Base-by-base conservation (phyloP, 805 yeast species). In the Yamadazyma philogaea region DNA sequence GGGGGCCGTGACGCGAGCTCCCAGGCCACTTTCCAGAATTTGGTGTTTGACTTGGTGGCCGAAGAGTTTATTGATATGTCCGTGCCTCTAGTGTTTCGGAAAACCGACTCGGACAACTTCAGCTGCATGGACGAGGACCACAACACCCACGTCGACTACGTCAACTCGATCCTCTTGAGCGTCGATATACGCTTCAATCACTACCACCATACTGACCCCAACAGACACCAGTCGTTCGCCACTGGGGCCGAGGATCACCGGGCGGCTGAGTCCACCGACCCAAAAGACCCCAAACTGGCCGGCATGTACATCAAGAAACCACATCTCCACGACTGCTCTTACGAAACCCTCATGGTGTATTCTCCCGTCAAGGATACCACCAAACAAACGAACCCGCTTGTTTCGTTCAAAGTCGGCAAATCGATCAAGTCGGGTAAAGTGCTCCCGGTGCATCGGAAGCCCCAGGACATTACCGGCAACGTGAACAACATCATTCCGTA, bases 1-100 rank as follows among this genome's bases (percentile, higher is more conserved):
- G 85, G 85, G 7, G 86, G 85, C 1, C 57, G 65, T 43, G 74
- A 71, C 48, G 55, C 44, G 5, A 40, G 62, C 39, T 68, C 68
- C 34, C 48, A 53, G 7, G 57, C 52, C 7, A 51, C 65, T 32
- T 63, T 56, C 49, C 64, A 55, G 33, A 62, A 72, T 33, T 61
- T 60, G 11, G 53, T 74, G 12, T 79, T 61, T 49, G 84, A 78
- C 50, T 50, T 78, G 40, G 71, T 68, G 1, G 70, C 67, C 10
- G 61, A 57, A 17, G 52, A 49, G 33, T 70, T 64, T 45, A 63
- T 66, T 30, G 51, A 30, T 21, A 27, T 7, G 2, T 5, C 12
- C 10, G 16, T 14, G 19, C 24, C 12, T 6, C 20, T 37, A 20
- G 7, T 21, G 15, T 30, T 27, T 11, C 18, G 17, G n/a, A 24